Percentiles rank a stretch among this genome's conserved stretches.
These are phyloP conservation scores for Myxozyma geophila DNA, from an alignment of 805 yeast species.

Conservation along the genomic window DNA sequence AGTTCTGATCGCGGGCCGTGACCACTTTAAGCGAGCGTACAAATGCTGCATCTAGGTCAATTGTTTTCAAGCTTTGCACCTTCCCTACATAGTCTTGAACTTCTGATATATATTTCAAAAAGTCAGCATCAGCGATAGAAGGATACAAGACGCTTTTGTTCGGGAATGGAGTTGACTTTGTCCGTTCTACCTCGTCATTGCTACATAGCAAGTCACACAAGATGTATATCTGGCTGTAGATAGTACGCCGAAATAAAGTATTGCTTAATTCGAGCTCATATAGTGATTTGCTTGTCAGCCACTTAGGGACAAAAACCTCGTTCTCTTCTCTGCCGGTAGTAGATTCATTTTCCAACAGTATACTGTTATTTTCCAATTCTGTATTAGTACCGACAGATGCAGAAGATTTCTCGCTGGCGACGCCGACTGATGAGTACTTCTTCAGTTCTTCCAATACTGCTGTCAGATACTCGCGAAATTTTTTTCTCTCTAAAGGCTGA, in stretches of 20 bases:
- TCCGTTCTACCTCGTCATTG: neutral
- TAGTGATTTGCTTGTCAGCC: conserved; percentile 45
- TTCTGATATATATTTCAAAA: conserved; percentile 32
- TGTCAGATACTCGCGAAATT: conserved; percentile 30
- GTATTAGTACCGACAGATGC: neutral
- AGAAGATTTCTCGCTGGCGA: conserved; percentile 4
- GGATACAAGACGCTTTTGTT: conserved; percentile 39
- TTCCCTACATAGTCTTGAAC: conserved; percentile 12
- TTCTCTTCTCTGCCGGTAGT: neutral
- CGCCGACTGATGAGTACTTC: conserved; percentile 16
- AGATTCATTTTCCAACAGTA: neutral
- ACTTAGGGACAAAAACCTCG: conserved; percentile 43
- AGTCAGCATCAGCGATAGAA: conserved; percentile 30
- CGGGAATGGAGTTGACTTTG: conserved; percentile 1
- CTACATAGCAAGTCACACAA: conserved; percentile 40
- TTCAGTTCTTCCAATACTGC: conserved; percentile 36
- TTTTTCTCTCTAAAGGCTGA: conserved; percentile 22
- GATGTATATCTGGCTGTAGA: conserved; percentile 42
- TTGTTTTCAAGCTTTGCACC: conserved; percentile 5
- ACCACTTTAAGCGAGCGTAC: conserved; percentile 32
- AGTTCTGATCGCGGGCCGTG: conserved; percentile 39
- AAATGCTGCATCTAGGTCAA: conserved; percentile 34
- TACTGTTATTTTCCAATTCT: neutral
- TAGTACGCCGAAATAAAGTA: conserved; percentile 41
- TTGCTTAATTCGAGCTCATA: conserved; percentile 45